phyloP scores from a whole-genome alignment of 129 eudicot species.

The Silybum marianum region DNA sequence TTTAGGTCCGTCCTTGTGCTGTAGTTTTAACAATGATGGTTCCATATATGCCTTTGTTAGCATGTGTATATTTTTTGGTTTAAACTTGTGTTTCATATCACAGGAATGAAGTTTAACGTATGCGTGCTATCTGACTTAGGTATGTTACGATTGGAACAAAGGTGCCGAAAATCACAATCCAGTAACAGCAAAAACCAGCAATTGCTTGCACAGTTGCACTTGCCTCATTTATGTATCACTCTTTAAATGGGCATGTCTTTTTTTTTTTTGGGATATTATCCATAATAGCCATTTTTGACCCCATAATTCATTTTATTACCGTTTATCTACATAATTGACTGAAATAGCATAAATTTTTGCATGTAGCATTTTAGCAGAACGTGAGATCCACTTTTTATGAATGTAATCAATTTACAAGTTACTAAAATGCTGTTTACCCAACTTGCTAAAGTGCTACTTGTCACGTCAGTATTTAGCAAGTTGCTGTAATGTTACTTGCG shows the following conservation, averaged over 20 bases:
- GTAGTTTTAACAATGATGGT: slow-evolving; percentile 90
- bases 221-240: slow-evolving; percentile 65
- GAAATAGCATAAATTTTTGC: not conserved
- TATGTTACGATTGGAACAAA: slow-evolving; percentile 79
- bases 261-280: too few species aligned
- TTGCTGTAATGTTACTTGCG: too few species aligned
- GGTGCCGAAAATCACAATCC: slow-evolving; percentile 97
- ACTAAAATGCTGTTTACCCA: too few species aligned
- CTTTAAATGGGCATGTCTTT: not conserved
- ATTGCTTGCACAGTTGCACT: slow-evolving; percentile 72
- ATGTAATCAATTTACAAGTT: too few species aligned
- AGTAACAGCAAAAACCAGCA: slow-evolving; percentile 67
- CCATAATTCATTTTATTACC: too few species aligned
- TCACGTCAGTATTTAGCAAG: too few species aligned
- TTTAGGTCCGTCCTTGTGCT: not conserved
- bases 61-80: not conserved
- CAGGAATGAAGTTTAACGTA: not conserved
- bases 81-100: not conserved
- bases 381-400: not conserved
- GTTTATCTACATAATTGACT: too few species aligned
- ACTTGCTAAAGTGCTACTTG: too few species aligned
- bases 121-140: slow-evolving; percentile 24
- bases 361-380: not conserved
- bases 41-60: slow-evolving; percentile 61
- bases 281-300: too few species aligned